A percentile compares a stretch with the other conserved stretches of the same genome.
phyloP scores from a whole-genome alignment of 1,284 basidiomycete genomes.

The Cystobasidiaceae sp. region DNA sequence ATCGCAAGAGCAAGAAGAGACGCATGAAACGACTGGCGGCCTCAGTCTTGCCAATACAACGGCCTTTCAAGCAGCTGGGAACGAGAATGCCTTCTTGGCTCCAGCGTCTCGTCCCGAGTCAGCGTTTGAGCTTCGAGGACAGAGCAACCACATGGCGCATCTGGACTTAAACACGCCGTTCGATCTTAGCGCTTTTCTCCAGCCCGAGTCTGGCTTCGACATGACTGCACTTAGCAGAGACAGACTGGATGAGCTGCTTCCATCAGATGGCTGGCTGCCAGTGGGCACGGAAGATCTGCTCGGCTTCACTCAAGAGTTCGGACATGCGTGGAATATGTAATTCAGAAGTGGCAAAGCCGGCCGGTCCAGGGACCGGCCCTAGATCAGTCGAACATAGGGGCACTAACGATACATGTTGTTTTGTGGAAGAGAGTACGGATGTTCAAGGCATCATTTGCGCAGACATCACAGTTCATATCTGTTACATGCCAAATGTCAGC shows the following conservation, averaged over 20 bases:
- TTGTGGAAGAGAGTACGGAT: no score
- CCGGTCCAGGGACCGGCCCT: no score
- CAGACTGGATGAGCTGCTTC: conserved; percentile 1
- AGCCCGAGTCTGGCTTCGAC: neutral
- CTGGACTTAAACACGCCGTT: neutral
- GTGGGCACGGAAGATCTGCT: conserved; percentile 9
- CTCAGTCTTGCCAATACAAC: neutral
- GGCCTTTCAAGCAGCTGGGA: neutral
- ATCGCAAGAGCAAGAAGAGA: no score
- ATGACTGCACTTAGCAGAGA: conserved; percentile 3
- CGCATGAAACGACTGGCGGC: neutral
- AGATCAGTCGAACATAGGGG: no score
- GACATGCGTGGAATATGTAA: neutral
- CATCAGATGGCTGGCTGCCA: conserved; percentile 4
- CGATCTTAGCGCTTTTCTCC: neutral
- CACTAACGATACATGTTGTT: no score
- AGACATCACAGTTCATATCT: conserved; percentile 4
- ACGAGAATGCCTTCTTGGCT: no score
- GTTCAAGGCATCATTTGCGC: no score
- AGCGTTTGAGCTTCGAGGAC: no score
- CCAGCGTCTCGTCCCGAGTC: neutral
- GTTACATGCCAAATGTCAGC: no score
- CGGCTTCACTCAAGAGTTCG: neutral
- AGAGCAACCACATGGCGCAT: no score
- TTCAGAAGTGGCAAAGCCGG: neutral